Percentiles rank a stretch among this genome's conserved stretches.
These are phyloP conservation scores for Melianthus villosus DNA, from an alignment of 441 rosid species.

Conservation along the genomic window DNA sequence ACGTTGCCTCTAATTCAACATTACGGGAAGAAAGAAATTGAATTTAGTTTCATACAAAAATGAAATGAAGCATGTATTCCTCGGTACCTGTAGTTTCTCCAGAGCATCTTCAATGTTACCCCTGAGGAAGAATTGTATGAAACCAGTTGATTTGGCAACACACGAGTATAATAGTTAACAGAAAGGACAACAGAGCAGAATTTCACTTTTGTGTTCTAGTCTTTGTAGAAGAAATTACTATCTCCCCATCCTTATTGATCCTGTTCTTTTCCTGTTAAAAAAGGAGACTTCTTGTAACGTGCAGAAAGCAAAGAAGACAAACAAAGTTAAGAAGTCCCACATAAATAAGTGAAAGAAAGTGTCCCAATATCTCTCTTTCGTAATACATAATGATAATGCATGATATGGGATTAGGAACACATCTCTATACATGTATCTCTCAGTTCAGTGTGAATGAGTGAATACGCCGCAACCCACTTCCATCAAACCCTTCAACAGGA, in stretches of 20 bases:
- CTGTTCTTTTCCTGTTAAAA: conserved; percentile 74
- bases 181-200: conserved; percentile 8
- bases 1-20: too few species aligned
- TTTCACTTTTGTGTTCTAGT: conserved; percentile 81
- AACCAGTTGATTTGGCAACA: conserved; percentile 5
- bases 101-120: conserved; percentile 89
- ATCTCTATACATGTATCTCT: too few species aligned
- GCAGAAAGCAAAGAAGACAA: too few species aligned
- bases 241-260: conserved; percentile 84
- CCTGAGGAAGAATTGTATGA: conserved; percentile 28
- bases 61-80: not conserved
- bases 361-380: too few species aligned
- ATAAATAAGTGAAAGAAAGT: too few species aligned
- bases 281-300: conserved; percentile 5
- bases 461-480: too few species aligned
- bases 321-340: not conserved
- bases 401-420: too few species aligned
- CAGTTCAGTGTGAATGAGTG: too few species aligned
- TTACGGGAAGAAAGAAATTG: too few species aligned
- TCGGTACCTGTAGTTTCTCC: conserved; percentile 60
- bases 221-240: conserved; percentile 85
- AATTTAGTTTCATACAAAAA: too few species aligned
- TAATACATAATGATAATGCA: too few species aligned
- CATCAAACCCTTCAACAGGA: too few species aligned
- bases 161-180: not conserved